Conservation (phyloP, 768 basidiomycete genomes). For the Phaffia tasmanica region DNA sequence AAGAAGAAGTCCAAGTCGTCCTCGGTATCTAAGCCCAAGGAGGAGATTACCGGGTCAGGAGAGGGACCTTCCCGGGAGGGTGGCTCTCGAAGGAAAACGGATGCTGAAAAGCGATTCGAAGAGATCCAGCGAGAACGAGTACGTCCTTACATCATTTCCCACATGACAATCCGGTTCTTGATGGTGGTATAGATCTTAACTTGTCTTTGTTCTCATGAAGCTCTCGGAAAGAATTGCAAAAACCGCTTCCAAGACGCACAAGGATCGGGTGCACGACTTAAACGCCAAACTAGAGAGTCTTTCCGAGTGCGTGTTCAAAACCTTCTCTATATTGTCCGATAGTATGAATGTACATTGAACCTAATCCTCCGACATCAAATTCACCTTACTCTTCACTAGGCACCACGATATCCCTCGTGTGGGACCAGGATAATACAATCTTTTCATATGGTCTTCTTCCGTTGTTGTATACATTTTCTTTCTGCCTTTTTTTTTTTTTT, state of each 20-base stretch:
- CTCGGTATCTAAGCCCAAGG: conserved; percentile 43
- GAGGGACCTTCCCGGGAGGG: conserved; percentile 47
- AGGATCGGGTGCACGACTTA: conserved; percentile 84
- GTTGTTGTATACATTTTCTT: conserved; percentile 5
- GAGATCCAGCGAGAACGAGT: conserved; percentile 74
- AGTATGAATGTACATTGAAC: background rate
- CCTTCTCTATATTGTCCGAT: background rate
- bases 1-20: conserved; percentile 59
- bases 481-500: background rate
- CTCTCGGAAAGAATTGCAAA: conserved; percentile 62
- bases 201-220: conserved; percentile 38
- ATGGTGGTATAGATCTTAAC: background rate
- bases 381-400: background rate
- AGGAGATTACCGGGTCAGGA: conserved; percentile 40
- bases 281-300: conserved; percentile 74
- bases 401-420: conserved; percentile 28
- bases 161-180: conserved; percentile 18
- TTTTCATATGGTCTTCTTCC: background rate
- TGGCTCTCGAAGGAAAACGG: conserved; percentile 52
- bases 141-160: conserved; percentile 33
- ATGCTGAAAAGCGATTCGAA: conserved; percentile 78
- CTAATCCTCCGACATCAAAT: background rate
- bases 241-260: conserved; percentile 74
- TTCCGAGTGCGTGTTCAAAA: conserved; percentile 55
- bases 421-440: conserved; percentile 21